Percentiles rank a stretch among this genome's conserved stretches.
These are phyloP conservation scores for Danielia oregonensis DNA, from an alignment of 805 yeast genomes.

Conservation along the genomic window DNA sequence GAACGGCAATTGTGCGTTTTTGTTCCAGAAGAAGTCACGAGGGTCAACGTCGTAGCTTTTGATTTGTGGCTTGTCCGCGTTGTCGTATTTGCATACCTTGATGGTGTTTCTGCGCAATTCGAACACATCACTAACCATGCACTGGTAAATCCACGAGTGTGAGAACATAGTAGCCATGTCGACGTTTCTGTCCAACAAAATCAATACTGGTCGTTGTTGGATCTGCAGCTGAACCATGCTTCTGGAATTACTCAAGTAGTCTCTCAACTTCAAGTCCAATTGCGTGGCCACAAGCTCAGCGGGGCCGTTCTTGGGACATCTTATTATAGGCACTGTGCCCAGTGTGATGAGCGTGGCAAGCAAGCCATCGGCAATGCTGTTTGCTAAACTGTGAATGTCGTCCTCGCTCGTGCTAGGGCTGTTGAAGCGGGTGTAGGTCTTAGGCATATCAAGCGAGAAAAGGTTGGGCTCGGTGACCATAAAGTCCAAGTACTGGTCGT, in stretches of 20 bases:
- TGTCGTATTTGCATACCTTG: constrained; percentile 43
- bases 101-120: constrained; percentile 79
- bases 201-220: constrained; percentile 67
- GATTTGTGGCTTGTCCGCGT: constrained; percentile 25
- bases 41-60: constrained; percentile 87
- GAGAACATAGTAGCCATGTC: constrained; percentile 92
- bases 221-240: constrained; percentile 16
- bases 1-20: constrained; percentile 83
- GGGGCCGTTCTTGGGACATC: constrained; percentile 91
- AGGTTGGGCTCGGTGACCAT: constrained; percentile 90
- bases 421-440: constrained; percentile 66
- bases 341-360: constrained; percentile 75
- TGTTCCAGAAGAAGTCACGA: constrained; percentile 86
- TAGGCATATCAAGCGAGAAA: constrained; percentile 69
- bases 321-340: constrained; percentile 80
- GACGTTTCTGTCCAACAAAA: constrained; percentile 81
- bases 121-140: constrained; percentile 92
- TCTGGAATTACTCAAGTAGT: constrained; percentile 72
- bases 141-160: constrained; percentile 97
- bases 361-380: constrained; percentile 71
- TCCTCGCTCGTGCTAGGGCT: constrained; percentile 72
- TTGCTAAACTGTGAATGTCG: constrained; percentile 64
- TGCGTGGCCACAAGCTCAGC: constrained; percentile 91
- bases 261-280: constrained; percentile 79
- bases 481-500: constrained; percentile 90